Conservation (phyloP, 2,329 filamentous ascomycete genomes). For the Pseudohalonectria lignicola region DNA sequence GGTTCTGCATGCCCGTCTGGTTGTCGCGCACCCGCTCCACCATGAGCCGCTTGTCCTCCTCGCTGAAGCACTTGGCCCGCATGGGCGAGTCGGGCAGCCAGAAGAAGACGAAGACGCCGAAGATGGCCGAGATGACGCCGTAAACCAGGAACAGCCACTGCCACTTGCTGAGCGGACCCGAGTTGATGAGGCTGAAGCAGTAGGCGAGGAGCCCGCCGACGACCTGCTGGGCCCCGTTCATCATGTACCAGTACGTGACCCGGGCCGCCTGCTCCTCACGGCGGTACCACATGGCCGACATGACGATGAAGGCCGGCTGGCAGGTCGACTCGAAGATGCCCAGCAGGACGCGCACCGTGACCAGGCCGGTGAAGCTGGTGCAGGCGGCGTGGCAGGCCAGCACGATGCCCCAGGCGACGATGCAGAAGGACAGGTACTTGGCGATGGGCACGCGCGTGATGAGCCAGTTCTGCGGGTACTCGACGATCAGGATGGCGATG, state of each 20-base stretch:
- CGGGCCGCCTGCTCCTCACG: conserved; percentile 55
- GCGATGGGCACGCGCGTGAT: conserved; percentile 48
- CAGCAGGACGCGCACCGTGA: conserved; percentile 52
- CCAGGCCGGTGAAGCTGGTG: conserved; percentile 46
- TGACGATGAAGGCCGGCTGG: conserved; percentile 56
- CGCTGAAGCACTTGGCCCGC: conserved; percentile 57
- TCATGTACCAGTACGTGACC: conserved; percentile 68
- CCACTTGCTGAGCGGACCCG: conserved; percentile 49
- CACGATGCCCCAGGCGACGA: conserved; percentile 51
- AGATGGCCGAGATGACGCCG: conserved; percentile 51
- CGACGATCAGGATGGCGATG: conserved; percentile 57
- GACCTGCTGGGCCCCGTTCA: conserved; percentile 65
- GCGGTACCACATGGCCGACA: conserved; percentile 62
- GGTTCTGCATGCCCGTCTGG: conserved; percentile 51
- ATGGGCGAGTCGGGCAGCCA: conserved; percentile 62
- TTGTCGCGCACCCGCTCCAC: conserved; percentile 49
- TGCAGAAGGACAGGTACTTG: conserved; percentile 54
- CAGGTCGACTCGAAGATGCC: conserved; percentile 63
- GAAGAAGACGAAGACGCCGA: conserved; percentile 51
- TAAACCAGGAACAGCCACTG: conserved; percentile 59
- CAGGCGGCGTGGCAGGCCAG: conserved; percentile 52
- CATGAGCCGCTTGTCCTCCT: conserved; percentile 54
- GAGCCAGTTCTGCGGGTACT: conserved; percentile 56
- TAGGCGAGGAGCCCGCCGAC: conserved; percentile 62
- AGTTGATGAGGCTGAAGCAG: conserved; percentile 43